Evolutionary conservation across 1,139 yeast species (phyloP).

Genomic region (Yamadazyma triangularis): DNA sequence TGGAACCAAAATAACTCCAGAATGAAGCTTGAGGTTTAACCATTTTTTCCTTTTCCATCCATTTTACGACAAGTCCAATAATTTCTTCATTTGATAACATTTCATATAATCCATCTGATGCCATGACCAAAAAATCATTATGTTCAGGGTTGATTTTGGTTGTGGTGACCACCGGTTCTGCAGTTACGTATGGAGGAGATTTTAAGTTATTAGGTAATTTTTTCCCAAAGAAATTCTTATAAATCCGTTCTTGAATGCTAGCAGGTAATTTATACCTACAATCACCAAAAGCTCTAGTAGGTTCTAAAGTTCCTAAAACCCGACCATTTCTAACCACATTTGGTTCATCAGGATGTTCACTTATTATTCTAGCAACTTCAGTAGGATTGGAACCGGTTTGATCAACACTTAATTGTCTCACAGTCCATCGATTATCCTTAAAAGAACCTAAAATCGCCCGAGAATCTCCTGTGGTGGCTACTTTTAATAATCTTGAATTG

Average conservation of each 20-base stretch:
- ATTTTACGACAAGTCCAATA: slow-evolving; percentile 84
- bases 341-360: slow-evolving; percentile 91
- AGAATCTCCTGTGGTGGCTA: slow-evolving; percentile 96
- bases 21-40: slow-evolving; percentile 48
- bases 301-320: slow-evolving; percentile 91
- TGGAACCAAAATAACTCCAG: slow-evolving; percentile 44
- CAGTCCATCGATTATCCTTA: slow-evolving; percentile 77
- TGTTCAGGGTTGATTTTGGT: slow-evolving; percentile 67
- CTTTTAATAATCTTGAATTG: slow-evolving; percentile 63
- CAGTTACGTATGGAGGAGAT: slow-evolving; percentile 97
- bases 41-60: slow-evolving; percentile 82
- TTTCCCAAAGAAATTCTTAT: slow-evolving; percentile 79
- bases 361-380: slow-evolving; percentile 77
- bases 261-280: slow-evolving; percentile 82
- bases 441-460: slow-evolving; percentile 83
- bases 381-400: slow-evolving; percentile 92
- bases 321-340: slow-evolving; percentile 83
- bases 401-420: slow-evolving; percentile 79
- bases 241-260: slow-evolving; percentile 68
- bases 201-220: slow-evolving; percentile 71
- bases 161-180: slow-evolving; percentile 88
- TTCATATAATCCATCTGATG: slow-evolving; percentile 94
- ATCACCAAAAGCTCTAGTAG: slow-evolving; percentile 96
- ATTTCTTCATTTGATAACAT: slow-evolving; percentile 90
- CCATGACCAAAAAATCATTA: slow-evolving; percentile 87